Conservation (phyloP, 495 filamentous ascomycete genomes). For the Lichina pygmaea region DNA sequence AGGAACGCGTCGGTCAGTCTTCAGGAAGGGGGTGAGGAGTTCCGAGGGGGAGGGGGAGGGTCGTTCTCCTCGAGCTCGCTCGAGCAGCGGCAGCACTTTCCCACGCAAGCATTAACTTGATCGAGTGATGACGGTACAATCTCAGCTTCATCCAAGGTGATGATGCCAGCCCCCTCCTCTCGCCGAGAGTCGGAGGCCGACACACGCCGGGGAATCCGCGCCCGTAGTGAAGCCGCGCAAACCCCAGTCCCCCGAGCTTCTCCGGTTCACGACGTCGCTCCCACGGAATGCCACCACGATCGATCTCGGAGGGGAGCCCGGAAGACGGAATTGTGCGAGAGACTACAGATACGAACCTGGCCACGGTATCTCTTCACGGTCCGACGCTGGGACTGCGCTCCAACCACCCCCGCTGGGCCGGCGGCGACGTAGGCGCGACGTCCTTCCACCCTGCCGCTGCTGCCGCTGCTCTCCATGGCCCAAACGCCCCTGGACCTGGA, state of each 20-base stretch:
- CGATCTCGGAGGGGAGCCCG: background rate
- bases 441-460: background rate
- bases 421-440: no score
- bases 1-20: conserved; percentile 12
- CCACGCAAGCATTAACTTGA: conserved; percentile 91
- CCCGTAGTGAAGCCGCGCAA: conserved; percentile 65
- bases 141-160: conserved; percentile 39
- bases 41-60: no score
- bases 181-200: conserved; percentile 1
- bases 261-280: conserved; percentile 1
- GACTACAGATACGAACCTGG: conserved; percentile 20
- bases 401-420: no score
- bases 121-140: conserved; percentile 78
- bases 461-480: background rate
- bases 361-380: conserved; percentile 4
- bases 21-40: conserved; percentile 1
- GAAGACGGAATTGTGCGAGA: conserved; percentile 1
- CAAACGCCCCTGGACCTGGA: background rate
- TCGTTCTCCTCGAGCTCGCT: background rate
- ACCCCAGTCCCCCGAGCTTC: conserved; percentile 1
- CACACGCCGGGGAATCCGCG: conserved; percentile 26
- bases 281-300: conserved; percentile 1
- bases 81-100: conserved; percentile 58
- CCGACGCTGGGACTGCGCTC: no score
- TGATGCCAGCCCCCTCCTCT: background rate